phyloP scores from a whole-genome alignment of 345 rosid species.

The Eucalyptus dawsonii region DNA sequence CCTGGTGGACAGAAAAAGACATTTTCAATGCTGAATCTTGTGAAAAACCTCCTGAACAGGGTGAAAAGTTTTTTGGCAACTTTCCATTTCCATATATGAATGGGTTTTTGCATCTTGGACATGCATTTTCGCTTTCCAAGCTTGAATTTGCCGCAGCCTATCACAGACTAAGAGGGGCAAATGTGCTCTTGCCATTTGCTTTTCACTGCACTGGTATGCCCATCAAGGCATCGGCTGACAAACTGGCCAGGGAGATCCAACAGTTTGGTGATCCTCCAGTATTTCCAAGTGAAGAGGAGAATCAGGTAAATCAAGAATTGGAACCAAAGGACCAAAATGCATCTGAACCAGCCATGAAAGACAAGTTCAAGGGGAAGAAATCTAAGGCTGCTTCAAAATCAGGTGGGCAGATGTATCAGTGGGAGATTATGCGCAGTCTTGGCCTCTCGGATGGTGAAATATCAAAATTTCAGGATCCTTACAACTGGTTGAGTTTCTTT shows the following conservation, averaged over 20 bases:
- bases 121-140: constrained; percentile 75
- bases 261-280: constrained; percentile 70
- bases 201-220: constrained; percentile 99
- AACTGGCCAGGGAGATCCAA: constrained; percentile 61
- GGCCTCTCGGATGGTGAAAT: constrained; percentile 71
- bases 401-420: constrained; percentile 67
- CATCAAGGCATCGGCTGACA: constrained; percentile 93
- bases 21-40: constrained; percentile 56
- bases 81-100: constrained; percentile 86
- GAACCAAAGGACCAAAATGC: constrained; percentile 21
- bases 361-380: constrained; percentile 73
- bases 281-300: constrained; percentile 31
- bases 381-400: constrained; percentile 84
- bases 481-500: constrained; percentile 64
- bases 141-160: constrained; percentile 87
- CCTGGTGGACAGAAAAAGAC: constrained; percentile 66
- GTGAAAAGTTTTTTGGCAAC: constrained; percentile 71
- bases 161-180: constrained; percentile 78
- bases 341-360: constrained; percentile 13
- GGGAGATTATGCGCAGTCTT: constrained; percentile 96
- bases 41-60: constrained; percentile 27
- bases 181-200: constrained; percentile 78
- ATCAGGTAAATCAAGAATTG: constrained; percentile 1
- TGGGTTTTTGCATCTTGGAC: constrained; percentile 71
- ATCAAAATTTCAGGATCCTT: constrained; percentile 57